These are phyloP conservation scores for Austroboletus novae-zelandiae DNA, from an alignment of 1,284 basidiomycete species.

Conservation along the genomic window DNA sequence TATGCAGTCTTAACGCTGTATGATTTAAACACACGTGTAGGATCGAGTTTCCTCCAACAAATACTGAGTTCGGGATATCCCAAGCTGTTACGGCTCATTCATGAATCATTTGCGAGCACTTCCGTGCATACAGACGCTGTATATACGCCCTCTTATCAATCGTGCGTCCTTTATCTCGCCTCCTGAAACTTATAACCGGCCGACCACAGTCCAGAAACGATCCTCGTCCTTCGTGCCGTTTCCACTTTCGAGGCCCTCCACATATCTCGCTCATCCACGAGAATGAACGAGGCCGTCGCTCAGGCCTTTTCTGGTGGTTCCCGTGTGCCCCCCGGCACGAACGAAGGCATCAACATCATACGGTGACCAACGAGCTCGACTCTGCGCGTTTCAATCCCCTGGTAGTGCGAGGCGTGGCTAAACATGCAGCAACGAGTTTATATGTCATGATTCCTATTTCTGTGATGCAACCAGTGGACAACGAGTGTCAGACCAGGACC, in stretches of 20 bases:
- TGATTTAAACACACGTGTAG: conserved; percentile 36
- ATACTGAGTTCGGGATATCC: conserved; percentile 85
- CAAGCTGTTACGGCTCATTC: conserved; percentile 82
- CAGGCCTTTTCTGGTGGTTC: conserved; percentile 69
- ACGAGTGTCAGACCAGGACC: background rate
- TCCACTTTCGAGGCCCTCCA: conserved; percentile 82
- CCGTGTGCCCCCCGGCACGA: conserved; percentile 67
- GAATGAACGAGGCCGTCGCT: conserved; percentile 77
- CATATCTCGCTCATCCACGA: conserved; percentile 74
- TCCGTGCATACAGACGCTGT: conserved; percentile 92
- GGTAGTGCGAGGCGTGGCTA: conserved; percentile 75
- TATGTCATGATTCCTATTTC: no score
- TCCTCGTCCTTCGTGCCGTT: conserved; percentile 83
- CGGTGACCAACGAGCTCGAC: conserved; percentile 87
- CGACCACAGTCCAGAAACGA: conserved; percentile 90
- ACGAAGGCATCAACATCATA: conserved; percentile 77
- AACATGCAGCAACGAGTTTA: conserved; percentile 64
- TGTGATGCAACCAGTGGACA: background rate
- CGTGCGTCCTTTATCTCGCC: conserved; percentile 43
- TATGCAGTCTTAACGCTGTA: background rate
- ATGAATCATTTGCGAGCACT: conserved; percentile 94
- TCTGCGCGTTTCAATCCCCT: conserved; percentile 91
- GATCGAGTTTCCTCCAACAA: conserved; percentile 83
- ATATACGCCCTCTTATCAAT: conserved; percentile 81
- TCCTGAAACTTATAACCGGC: conserved; percentile 27